phyloP scores from a whole-genome alignment of 2,329 filamentous ascomycete genomes.

The Colletotrichum noveboracense region DNA sequence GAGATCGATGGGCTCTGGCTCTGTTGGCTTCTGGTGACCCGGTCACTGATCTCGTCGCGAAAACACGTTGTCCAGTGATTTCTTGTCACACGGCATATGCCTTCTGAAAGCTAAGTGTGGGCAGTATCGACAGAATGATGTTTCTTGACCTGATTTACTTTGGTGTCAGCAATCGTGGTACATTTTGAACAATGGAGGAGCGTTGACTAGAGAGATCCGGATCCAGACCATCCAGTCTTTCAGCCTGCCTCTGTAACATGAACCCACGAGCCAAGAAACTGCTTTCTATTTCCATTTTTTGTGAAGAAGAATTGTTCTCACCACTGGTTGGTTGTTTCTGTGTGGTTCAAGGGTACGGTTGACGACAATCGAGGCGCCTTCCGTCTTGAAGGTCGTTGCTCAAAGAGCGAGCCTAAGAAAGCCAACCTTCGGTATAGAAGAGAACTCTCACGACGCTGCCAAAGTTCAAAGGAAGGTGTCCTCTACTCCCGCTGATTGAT shows the following conservation, averaged over 20 bases:
- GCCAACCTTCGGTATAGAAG: background rate
- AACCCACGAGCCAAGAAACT: background rate
- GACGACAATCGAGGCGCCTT: background rate
- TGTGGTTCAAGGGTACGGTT: fast-evolving
- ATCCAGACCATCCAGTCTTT: background rate
- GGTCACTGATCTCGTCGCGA: background rate
- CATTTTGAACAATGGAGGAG: no score
- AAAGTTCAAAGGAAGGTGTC: background rate
- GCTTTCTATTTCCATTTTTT: background rate
- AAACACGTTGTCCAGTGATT: fast-evolving
- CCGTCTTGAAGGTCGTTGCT: background rate
- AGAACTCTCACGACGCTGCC: fast-evolving
- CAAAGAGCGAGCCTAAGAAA: fast-evolving
- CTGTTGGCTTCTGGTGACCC: fast-evolving
- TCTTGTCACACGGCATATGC: background rate
- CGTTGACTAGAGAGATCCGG: background rate
- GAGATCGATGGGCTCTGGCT: fast-evolving
- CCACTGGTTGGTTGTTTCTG: background rate
- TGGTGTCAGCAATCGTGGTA: background rate
- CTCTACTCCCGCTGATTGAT: fast-evolving
- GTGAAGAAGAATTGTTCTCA: background rate
- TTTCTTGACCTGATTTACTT: fast-evolving
- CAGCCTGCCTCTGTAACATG: background rate
- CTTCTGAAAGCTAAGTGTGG: background rate
- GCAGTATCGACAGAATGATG: fast-evolving